Percentiles rank a stretch among this genome's conserved stretches.
Evolutionary conservation across 768 basidiomycete species (phyloP).

Genomic region (Russula griseocarnosa): DNA sequence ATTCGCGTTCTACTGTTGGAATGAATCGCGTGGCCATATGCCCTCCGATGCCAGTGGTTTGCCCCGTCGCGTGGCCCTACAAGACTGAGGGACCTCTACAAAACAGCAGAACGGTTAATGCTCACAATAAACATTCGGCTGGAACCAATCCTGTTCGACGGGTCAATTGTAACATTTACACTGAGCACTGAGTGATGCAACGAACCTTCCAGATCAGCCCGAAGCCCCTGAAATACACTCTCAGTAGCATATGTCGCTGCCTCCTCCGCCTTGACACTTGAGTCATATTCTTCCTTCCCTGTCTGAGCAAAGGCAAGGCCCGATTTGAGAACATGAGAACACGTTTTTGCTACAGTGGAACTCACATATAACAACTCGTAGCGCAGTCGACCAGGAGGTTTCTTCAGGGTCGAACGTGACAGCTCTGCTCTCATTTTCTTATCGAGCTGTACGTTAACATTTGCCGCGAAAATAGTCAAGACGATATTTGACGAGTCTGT

Average conservation of each 20-base stretch:
- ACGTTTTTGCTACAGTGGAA: conserved; percentile 16
- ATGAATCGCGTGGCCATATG: too few species aligned
- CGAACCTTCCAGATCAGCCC: conserved; percentile 80
- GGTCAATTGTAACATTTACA: background rate
- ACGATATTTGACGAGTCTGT: conserved; percentile 53
- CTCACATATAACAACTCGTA: conserved; percentile 83
- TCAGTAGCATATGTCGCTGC: conserved; percentile 57
- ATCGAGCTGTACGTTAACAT: conserved; percentile 61
- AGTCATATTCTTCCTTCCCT: conserved; percentile 75
- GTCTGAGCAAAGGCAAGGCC: too few species aligned
- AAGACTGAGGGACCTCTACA: too few species aligned
- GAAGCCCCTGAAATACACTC: conserved; percentile 81
- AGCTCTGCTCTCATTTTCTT: conserved; percentile 69
- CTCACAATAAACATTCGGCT: conserved; percentile 83
- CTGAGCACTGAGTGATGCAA: background rate
- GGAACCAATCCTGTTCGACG: conserved; percentile 48
- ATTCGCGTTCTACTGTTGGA: too few species aligned
- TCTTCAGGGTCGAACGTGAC: conserved; percentile 91
- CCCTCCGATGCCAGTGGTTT: too few species aligned
- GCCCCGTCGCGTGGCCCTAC: too few species aligned
- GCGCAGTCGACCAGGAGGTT: conserved; percentile 69
- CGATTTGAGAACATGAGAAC: too few species aligned
- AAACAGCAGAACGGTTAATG: too few species aligned
- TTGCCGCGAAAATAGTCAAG: conserved; percentile 62
- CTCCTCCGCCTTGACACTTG: conserved; percentile 64